Percentiles rank a stretch among this genome's conserved stretches.
Conservation (phyloP, 2,329 filamentous ascomycete genomes). For the Fusarium tanahbumbuense region DNA sequence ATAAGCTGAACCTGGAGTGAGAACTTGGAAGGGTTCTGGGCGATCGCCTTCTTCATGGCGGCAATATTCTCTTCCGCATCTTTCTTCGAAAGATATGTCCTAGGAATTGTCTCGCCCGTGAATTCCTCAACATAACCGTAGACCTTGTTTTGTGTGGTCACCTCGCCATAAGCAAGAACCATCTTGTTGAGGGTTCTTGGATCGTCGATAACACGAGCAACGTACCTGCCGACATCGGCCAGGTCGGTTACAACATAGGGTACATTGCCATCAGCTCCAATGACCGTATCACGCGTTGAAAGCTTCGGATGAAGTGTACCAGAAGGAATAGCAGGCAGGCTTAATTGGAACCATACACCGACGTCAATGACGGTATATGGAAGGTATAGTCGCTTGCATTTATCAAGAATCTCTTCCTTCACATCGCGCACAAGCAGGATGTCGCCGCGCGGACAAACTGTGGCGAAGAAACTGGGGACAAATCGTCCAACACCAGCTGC, state of each 20-base stretch:
- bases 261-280: slow-evolving; percentile 47
- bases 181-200: slow-evolving; percentile 63
- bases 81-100: neutral
- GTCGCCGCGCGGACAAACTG: too few relatives aligned
- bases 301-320: too few relatives aligned
- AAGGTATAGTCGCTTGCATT: neutral
- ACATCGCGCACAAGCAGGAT: neutral
- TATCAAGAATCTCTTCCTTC: neutral
- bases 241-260: slow-evolving; percentile 59
- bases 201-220: slow-evolving; percentile 63
- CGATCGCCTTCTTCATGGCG: too few relatives aligned
- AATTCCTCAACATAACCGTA: slow-evolving; percentile 58
- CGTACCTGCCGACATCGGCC: slow-evolving; percentile 63
- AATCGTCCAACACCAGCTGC: too few relatives aligned
- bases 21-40: too few relatives aligned
- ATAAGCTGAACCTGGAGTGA: too few relatives aligned
- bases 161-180: slow-evolving; percentile 61
- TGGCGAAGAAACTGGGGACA: too few relatives aligned
- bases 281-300: neutral
- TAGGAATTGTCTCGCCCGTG: slow-evolving; percentile 55
- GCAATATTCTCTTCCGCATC: neutral
- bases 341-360: neutral
- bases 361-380: neutral
- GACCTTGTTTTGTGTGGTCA: slow-evolving; percentile 59
- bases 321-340: neutral